phyloP scores from a whole-genome alignment of 2,329 filamentous ascomycete genomes.

The Xylariomycetidae sp. region DNA sequence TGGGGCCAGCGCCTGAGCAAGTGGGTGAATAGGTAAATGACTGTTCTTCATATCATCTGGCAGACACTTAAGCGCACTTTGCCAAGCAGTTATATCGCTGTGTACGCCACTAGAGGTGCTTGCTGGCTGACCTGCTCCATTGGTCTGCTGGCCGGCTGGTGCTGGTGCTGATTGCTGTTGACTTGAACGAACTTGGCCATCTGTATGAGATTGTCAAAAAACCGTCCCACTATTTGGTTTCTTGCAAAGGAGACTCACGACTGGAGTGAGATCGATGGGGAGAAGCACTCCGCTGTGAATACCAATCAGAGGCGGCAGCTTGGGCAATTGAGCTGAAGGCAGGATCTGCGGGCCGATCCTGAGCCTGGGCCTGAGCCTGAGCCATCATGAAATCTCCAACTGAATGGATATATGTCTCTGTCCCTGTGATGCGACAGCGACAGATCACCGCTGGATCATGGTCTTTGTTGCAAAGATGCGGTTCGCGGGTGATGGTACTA shows the following conservation, averaged over 20 bases:
- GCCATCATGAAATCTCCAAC: too few species aligned
- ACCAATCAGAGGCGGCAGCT: slow-evolving; percentile 20
- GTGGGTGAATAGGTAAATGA: slow-evolving; percentile 12
- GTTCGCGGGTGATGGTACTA: too few species aligned
- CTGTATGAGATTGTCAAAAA: neutral
- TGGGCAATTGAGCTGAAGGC: slow-evolving; percentile 17
- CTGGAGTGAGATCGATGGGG: slow-evolving; percentile 9
- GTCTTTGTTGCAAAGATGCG: too few species aligned
- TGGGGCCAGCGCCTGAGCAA: slow-evolving; percentile 15
- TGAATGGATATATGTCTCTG: too few species aligned
- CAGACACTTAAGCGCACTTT: slow-evolving; percentile 15
- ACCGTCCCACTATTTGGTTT: neutral
- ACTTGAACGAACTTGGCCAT: too few species aligned
- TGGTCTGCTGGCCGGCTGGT: neutral
- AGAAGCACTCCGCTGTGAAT: slow-evolving; percentile 14
- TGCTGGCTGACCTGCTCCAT: neutral
- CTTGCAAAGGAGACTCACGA: slow-evolving; percentile 7
- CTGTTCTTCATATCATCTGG: slow-evolving; percentile 15
- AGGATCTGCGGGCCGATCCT: slow-evolving; percentile 2
- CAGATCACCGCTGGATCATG: too few species aligned
- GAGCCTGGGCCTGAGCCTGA: too few species aligned
- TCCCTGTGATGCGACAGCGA: too few species aligned
- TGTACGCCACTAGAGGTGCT: slow-evolving; percentile 5
- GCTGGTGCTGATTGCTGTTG: too few species aligned
- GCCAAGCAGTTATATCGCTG: slow-evolving; percentile 20